These are phyloP conservation scores for Podospora conica DNA, from an alignment of 495 filamentous ascomycete genomes.

Conservation along the genomic window DNA sequence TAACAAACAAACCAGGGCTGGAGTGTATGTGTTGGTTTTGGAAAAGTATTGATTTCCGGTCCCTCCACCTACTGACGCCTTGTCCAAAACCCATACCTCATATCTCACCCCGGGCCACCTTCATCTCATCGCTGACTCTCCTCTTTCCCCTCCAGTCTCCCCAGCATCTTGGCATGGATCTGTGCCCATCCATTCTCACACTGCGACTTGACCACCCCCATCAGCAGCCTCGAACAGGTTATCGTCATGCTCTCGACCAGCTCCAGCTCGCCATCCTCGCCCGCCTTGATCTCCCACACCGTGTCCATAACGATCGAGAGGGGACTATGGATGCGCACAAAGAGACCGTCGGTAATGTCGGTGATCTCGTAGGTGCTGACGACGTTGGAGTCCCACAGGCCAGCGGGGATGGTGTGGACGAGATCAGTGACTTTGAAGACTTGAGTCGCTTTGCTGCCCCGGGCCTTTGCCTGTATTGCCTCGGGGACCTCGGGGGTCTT, in stretches of 20 bases:
- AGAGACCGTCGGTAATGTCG: conserved; percentile 33
- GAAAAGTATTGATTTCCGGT: background rate
- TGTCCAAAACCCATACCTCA: background rate
- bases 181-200: conserved; percentile 37
- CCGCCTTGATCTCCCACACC: conserved; percentile 31
- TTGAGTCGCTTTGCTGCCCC: background rate
- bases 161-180: conserved; percentile 39
- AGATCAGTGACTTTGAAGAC: conserved; percentile 31
- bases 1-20: too few species aligned
- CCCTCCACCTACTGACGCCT: background rate
- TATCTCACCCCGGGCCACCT: background rate
- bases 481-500: conserved; percentile 16
- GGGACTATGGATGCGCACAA: conserved; percentile 41
- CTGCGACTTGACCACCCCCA: conserved; percentile 37
- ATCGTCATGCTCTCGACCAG: conserved; percentile 38
- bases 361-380: conserved; percentile 43
- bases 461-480: conserved; percentile 13
- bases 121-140: background rate
- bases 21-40: too few species aligned
- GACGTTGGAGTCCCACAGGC: conserved; percentile 42
- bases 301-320: conserved; percentile 43
- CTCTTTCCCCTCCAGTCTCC: conserved; percentile 23
- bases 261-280: conserved; percentile 20
- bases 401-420: conserved; percentile 35
- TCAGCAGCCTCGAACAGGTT: conserved; percentile 35